Conservation (phyloP, 257 asterid species). For the Agastache rugosa region DNA sequence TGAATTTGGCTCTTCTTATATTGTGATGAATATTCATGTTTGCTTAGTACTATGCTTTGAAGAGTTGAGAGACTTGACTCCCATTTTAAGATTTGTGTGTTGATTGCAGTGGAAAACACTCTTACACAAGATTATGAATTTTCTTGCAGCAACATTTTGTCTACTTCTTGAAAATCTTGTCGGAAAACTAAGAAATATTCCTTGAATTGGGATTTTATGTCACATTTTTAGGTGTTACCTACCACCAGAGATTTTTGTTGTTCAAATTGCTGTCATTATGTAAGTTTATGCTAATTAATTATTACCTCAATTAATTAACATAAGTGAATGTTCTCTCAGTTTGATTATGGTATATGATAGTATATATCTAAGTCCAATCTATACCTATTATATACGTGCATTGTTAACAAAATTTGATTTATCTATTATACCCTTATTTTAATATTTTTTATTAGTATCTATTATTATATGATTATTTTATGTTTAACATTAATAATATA, state of each 20-base stretch:
- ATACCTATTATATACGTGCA: too few species aligned
- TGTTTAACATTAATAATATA: too few species aligned
- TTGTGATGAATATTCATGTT: slow-evolving; percentile 26
- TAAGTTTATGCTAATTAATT: neutral
- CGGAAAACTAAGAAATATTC: neutral
- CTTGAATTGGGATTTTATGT: neutral
- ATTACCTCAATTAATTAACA: neutral
- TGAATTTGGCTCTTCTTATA: slow-evolving; percentile 35
- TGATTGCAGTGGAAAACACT: slow-evolving; percentile 60
- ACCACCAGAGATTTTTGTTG: neutral
- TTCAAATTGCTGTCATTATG: neutral
- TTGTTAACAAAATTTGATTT: too few species aligned
- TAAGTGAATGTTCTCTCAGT: neutral
- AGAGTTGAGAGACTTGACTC: slow-evolving; percentile 53
- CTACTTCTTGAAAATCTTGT: neutral
- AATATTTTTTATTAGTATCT: too few species aligned
- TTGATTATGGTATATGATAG: neutral
- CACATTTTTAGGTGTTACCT: neutral
- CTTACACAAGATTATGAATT: neutral
- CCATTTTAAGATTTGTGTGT: slow-evolving; percentile 53
- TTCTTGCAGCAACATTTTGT: slow-evolving; percentile 20
- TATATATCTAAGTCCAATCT: neutral
- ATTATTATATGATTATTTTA: too few species aligned
- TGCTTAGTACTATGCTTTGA: slow-evolving; percentile 47
- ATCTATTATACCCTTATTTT: too few species aligned